Base-by-base conservation (phyloP, 768 basidiomycete species). In the Hygrophoropsis aurantiaca region DNA sequence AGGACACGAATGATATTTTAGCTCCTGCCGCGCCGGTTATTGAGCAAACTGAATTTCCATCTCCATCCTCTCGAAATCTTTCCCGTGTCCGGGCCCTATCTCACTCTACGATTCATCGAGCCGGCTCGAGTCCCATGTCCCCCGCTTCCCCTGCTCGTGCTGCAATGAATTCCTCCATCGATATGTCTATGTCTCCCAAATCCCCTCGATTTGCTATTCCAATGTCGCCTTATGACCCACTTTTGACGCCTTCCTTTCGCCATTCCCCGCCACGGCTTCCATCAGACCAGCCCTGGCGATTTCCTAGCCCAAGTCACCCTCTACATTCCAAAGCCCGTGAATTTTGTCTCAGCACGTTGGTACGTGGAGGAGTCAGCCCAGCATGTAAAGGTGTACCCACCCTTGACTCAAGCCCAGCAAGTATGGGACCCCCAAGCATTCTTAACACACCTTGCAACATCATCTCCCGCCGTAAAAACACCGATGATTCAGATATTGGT, bases 271-370 rank as follows among this genome's bases (percentile, higher is more conserved):
- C 83, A 1, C 84, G 80, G 9, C 78, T 84, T 19, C 85, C 86
- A 5, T 86, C 83, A 15, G 84, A 87, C 55, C 87, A 89, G 50
- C 88, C 88, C 3, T 90, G 88, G 88, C 80, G 85, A 30, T 87
- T 82, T 58, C 81, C 85, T 7, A 90, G 86, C 56, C 86, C 87
- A 10, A 87, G 84, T 47, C 86, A 90, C 57, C 87, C 87, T 2
- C 66, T 89, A 34, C 84, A 88, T 62, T 82, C 80, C 15, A 74
- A 67, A 32, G 74, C 79, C 13, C 78, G 80, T 27, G 84, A 88
- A 47, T 58, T 87, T 15, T 83, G 83, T 24, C 68, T 90, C 36
- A 76, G 79, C 45, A 79, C 85, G 77, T 70, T 88, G 23, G 74
- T 79, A 34, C 74, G 73, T 13, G 79, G 78, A 27, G 67, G 72